Conservation (phyloP, 805 yeast genomes). For the Ogataea methanolica region DNA sequence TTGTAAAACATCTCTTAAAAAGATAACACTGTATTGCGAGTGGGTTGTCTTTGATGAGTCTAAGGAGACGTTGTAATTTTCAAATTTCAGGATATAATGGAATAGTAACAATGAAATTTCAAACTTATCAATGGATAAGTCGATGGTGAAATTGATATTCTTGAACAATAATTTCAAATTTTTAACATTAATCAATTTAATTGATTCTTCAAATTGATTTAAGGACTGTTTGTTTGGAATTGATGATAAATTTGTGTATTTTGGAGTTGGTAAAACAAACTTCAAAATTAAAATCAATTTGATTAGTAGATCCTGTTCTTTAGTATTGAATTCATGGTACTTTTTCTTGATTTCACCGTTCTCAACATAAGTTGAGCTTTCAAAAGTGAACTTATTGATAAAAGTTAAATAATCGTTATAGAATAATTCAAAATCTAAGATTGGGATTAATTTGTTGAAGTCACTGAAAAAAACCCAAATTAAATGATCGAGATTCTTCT, state of each 20-base stretch:
- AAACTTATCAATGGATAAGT: conserved; percentile 42
- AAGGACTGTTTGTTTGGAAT: conserved; percentile 25
- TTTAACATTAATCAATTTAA: conserved; percentile 30
- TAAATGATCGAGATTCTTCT: conserved; percentile 38
- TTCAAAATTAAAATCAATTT: conserved; percentile 51
- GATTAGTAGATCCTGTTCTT: conserved; percentile 37
- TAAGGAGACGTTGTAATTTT: conserved; percentile 26
- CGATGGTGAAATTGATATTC: conserved; percentile 41
- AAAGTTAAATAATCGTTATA: conserved; percentile 50
- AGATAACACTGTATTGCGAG: conserved; percentile 16
- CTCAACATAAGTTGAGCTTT: conserved; percentile 33
- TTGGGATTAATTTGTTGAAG: conserved; percentile 50
- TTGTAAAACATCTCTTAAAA: conserved; percentile 43
- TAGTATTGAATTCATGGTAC: conserved; percentile 28
- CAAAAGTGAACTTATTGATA: conserved; percentile 33
- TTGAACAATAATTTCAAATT: conserved; percentile 41
- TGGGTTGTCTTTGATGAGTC: conserved; percentile 26
- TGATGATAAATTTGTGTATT: conserved; percentile 15
- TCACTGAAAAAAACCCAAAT: conserved; percentile 46
- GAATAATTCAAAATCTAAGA: conserved; percentile 48
- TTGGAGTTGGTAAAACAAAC: conserved; percentile 41
- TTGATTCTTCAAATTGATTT: conserved; percentile 29
- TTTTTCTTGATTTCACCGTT: conserved; percentile 37
- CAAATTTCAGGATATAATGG: conserved; percentile 41
- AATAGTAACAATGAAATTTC: conserved; percentile 47